Conservation (phyloP, 345 rosid species). For the Camelina hispida region DNA sequence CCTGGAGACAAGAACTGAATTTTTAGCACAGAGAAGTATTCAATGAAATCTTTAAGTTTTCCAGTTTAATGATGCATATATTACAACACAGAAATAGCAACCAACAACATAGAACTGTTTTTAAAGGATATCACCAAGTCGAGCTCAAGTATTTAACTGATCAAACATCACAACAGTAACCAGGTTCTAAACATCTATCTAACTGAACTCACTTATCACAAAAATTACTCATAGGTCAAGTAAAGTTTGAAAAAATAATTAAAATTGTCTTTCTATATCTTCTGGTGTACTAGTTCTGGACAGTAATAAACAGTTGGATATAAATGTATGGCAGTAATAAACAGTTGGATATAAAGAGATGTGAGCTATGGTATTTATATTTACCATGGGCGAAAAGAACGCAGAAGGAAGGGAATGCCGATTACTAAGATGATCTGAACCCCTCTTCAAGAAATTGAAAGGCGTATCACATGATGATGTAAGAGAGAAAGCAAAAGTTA, state of each 20-base stretch:
- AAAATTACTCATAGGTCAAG: slow-evolving; percentile 11
- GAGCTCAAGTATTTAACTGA: slow-evolving; percentile 16
- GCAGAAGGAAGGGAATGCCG: slow-evolving; percentile 54
- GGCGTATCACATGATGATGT: slow-evolving; percentile 45
- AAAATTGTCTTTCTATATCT: background rate
- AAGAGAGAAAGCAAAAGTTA: slow-evolving; percentile 3
- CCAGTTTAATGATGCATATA: slow-evolving; percentile 26
- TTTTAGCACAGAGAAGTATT: slow-evolving; percentile 8
- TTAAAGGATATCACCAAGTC: background rate
- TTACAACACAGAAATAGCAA: slow-evolving; percentile 7
- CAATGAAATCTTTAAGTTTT: background rate
- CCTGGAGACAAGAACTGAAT: slow-evolving; percentile 50
- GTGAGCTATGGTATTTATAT: slow-evolving; percentile 37
- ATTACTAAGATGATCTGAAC: slow-evolving; percentile 58
- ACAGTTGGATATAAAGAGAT: slow-evolving; percentile 7
- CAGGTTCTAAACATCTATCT: slow-evolving; percentile 13
- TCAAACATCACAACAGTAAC: slow-evolving; percentile 19
- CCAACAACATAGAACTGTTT: background rate
- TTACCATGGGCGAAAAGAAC: slow-evolving; percentile 67
- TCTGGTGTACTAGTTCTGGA: slow-evolving; percentile 2
- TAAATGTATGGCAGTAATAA: slow-evolving; percentile 7
- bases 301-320: too few species aligned
- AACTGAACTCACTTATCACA: slow-evolving; percentile 3
- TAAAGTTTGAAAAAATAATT: background rate
- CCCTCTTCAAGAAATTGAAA: slow-evolving; percentile 55